Evolutionary conservation across 805 yeast genomes (phyloP), one percentile per base, ranked within the genome.

Genomic region (Candida insectalens): DNA sequence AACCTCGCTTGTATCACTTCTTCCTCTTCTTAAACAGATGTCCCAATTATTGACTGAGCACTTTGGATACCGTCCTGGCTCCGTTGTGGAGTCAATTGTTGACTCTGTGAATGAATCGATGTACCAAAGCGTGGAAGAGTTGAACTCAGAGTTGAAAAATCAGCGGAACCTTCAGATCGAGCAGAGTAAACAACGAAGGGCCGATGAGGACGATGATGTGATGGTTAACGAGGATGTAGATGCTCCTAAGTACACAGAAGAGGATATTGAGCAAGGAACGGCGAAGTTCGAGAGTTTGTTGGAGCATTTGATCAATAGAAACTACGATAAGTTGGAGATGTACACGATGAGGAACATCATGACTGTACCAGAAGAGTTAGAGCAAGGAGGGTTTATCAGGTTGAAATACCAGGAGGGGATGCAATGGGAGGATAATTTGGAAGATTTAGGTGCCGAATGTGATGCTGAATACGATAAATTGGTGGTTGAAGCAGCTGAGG

Each of bases 271-370:
- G 40, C 47, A 69, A n/a, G 95, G 96, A 0, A 77, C 89, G 0
- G 92, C 85, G 0, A 75, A 79, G 49, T 57, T 87, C 27, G 95
- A 87, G 46, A 74, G 87, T 0, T 53, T 83, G 17, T 48, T 88
- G 36, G 95, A 83, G 48, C 70, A 74, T 39, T 68, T 77, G 1
- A 80, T 87, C 8, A 95, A 87, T 56, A 67, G 67, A 44, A 83
- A 83, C 50, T 87, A 84, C 52, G 96, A 88, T 53, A 79, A 79
- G 51, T 76, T 83, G 46, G 96, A 88, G 57, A 59, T 85, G 22
- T 88, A 88, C 55, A 71, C 83, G 2, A 58, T 84, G 33, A 60
- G 95, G 48, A 88, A 88, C 50, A 72, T 88, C 9, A 63, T 88
- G 35, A 69, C 69, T 9, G 60, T 88, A 13, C 95, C 95, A 0